Conservation (phyloP, 78 protist species). For the Trichosphaerium sp. region DNA sequence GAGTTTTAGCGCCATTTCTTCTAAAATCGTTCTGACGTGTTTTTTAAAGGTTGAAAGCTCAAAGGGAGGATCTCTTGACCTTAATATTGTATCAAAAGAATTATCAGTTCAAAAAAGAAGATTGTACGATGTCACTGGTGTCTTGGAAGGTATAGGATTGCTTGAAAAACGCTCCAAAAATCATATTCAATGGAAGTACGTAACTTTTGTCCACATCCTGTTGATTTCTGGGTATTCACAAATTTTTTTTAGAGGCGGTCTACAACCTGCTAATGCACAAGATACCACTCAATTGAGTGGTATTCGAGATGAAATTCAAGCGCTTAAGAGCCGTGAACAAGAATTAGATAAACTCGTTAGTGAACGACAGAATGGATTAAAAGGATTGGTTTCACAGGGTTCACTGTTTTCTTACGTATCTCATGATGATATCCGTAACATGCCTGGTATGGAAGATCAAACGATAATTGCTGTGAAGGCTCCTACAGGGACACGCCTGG, state of each 20-base stretch:
- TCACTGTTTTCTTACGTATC: slow-evolving; percentile 74
- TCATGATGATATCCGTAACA: slow-evolving; percentile 54
- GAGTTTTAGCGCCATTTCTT: too few relatives aligned
- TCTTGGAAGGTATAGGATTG: slow-evolving; percentile 85
- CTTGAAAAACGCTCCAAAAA: slow-evolving; percentile 84
- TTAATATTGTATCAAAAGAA: slow-evolving; percentile 47
- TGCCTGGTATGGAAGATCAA: slow-evolving; percentile 34
- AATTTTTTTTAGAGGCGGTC: slow-evolving; percentile 4
- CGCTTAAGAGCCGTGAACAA: too few relatives aligned
- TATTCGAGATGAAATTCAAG: slow-evolving; percentile 1
- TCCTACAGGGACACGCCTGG: slow-evolving; percentile 75
- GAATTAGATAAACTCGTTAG: too few relatives aligned
- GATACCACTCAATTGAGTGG: neutral
- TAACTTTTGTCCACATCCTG: too few relatives aligned
- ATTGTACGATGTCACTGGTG: slow-evolving; percentile 91
- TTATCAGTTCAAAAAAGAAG: slow-evolving; percentile 79
- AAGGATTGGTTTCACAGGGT: too few relatives aligned
- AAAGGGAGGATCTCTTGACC: slow-evolving; percentile 55
- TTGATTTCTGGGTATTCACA: too few relatives aligned
- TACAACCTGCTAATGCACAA: neutral
- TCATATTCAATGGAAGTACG: slow-evolving; percentile 75
- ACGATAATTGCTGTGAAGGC: slow-evolving; percentile 78
- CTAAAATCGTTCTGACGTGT: too few relatives aligned
- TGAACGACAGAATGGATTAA: too few relatives aligned
- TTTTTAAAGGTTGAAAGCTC: too few relatives aligned